A percentile compares a stretch with the other conserved stretches of the same genome.
Conservation (phyloP, 257 asterid genomes). For the Solanum ossicruentum region DNA sequence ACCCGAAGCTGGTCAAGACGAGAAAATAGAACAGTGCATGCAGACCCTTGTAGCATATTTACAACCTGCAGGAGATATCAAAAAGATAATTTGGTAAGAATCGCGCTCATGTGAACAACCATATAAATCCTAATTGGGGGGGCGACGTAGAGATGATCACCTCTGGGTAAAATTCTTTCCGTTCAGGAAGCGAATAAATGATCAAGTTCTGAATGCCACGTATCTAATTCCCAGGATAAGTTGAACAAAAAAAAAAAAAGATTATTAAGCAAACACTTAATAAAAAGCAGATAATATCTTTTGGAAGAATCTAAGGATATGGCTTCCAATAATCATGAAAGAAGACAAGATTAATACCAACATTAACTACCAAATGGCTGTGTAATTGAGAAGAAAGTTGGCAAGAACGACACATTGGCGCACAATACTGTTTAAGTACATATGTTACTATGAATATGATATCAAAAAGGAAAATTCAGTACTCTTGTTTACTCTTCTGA, state of each 20-base stretch:
- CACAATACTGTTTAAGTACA: neutral
- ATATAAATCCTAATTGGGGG: neutral
- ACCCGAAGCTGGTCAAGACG: constrained; percentile 77
- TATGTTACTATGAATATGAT: neutral
- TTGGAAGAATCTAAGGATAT: too few species aligned
- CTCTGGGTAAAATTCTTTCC: constrained; percentile 96
- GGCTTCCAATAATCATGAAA: neutral
- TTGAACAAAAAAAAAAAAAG: neutral
- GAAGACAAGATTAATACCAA: neutral
- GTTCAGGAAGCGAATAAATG: constrained; percentile 64
- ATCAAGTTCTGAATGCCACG: constrained; percentile 66
- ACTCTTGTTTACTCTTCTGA: neutral
- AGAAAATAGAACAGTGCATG: constrained; percentile 78
- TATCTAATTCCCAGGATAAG: constrained; percentile 30
- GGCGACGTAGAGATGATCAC: constrained; percentile 12
- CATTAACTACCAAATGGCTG: neutral
- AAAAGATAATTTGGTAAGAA: neutral
- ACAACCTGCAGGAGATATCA: constrained; percentile 51
- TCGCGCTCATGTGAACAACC: neutral
- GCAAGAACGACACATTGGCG: neutral
- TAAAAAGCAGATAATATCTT: too few species aligned
- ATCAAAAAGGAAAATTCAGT: neutral
- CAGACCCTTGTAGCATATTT: constrained; percentile 74
- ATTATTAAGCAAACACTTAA: neutral
- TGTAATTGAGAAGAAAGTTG: neutral